phyloP scores from a whole-genome alignment of 2,329 filamentous ascomycete species.

The Xylariaceae sp. region DNA sequence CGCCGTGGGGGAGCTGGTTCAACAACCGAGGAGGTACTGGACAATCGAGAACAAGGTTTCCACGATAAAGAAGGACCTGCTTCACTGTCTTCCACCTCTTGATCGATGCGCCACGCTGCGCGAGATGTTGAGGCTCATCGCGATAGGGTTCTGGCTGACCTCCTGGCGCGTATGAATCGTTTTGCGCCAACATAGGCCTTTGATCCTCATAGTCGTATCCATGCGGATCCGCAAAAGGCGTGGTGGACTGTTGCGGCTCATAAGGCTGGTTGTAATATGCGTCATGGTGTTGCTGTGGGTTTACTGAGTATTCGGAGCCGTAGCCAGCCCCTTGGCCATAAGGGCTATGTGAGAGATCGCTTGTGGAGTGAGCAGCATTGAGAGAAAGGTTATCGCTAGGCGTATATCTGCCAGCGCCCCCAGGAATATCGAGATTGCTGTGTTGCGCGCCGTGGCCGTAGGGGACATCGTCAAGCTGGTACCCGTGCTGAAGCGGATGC shows the following conservation, averaged over 20 bases:
- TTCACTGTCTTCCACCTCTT: conserved; percentile 98
- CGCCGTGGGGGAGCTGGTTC: conserved; percentile 83
- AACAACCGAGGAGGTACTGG: conserved; percentile 86
- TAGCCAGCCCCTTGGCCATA: conserved; percentile 47
- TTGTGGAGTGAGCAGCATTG: conserved; percentile 68
- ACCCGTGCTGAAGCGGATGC: conserved; percentile 67
- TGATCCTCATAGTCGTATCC: conserved; percentile 70
- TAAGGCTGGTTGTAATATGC: conserved; percentile 82
- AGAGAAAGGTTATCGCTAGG: conserved; percentile 74
- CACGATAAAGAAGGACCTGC: conserved; percentile 93
- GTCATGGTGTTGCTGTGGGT: conserved; percentile 83
- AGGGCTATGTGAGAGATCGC: conserved; percentile 41
- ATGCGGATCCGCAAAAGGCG: conserved; percentile 54
- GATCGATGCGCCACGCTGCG: conserved; percentile 54
- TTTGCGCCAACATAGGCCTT: conserved; percentile 70
- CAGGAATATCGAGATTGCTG: conserved; percentile 62
- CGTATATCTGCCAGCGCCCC: conserved; percentile 50
- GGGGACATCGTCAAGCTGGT: conserved; percentile 77
- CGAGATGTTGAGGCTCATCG: conserved; percentile 37
- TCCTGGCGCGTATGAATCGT: conserved; percentile 40
- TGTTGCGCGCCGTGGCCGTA: conserved; percentile 46
- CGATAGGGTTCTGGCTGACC: conserved; percentile 37
- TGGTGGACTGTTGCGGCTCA: conserved; percentile 57
- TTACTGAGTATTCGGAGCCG: conserved; percentile 66
- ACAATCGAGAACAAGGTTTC: conserved; percentile 94